Percentiles rank a stretch among this genome's conserved stretches.
phyloP scores from a whole-genome alignment of 768 basidiomycete genomes.

The Punctularia strigosozonata region DNA sequence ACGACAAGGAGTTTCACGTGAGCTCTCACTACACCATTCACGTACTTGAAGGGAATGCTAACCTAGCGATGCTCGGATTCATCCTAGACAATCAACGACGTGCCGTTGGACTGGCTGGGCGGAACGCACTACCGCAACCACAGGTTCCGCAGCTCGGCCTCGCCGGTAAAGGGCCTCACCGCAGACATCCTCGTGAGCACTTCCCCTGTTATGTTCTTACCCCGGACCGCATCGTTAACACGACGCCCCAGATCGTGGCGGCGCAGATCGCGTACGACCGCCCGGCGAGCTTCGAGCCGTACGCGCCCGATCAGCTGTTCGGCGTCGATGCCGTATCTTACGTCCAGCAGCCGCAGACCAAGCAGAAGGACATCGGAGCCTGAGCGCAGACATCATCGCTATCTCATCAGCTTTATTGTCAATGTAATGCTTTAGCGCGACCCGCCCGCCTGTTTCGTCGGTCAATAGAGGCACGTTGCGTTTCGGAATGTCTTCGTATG shows the following conservation, averaged over 20 bases:
- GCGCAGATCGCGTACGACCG: slow-evolving; percentile 55
- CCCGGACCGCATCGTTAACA: background rate
- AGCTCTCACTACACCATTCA: slow-evolving; percentile 13
- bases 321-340: slow-evolving; percentile 12
- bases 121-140: slow-evolving; percentile 66
- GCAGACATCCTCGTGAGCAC: slow-evolving; percentile 63
- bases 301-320: slow-evolving; percentile 38
- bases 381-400: too few relatives aligned
- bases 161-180: slow-evolving; percentile 77
- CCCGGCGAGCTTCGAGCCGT: slow-evolving; percentile 39
- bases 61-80: too few relatives aligned
- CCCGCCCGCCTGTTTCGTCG: too few relatives aligned
- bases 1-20: slow-evolving; percentile 63
- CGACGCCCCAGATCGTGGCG: slow-evolving; percentile 40
- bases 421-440: too few relatives aligned
- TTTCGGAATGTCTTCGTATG: too few relatives aligned
- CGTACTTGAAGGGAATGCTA: background rate
- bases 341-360: slow-evolving; percentile 10
- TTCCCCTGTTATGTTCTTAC: background rate
- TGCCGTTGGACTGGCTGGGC: slow-evolving; percentile 32
- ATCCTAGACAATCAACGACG: slow-evolving; percentile 57
- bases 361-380: too few relatives aligned
- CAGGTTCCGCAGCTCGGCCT: slow-evolving; percentile 66
- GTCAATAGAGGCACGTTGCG: too few relatives aligned
- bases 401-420: too few relatives aligned